Conservation (phyloP, 345 rosid genomes). For the Gossypium herbaceum region DNA sequence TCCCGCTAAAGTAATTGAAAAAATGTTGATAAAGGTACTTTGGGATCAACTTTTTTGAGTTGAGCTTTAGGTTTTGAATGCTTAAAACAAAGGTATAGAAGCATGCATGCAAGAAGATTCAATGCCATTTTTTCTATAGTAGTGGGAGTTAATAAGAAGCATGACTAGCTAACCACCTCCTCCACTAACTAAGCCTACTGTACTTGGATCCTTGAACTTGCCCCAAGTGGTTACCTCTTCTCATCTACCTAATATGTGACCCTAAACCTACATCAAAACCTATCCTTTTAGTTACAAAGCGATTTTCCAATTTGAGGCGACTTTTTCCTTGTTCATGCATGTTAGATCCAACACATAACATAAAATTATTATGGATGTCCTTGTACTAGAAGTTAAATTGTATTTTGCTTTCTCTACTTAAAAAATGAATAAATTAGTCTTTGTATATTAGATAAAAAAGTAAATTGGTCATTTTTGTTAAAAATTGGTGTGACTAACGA, state of each 20-base stretch:
- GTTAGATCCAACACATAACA: constrained; percentile 14
- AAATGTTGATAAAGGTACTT: not conserved
- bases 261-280: constrained; percentile 27
- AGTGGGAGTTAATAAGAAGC: constrained; percentile 7
- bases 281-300: constrained; percentile 22
- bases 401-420: no score
- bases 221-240: constrained; percentile 40
- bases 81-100: not conserved
- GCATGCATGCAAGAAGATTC: not conserved
- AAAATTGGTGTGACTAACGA: no score
- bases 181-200: constrained; percentile 30
- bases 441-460: no score
- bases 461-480: no score
- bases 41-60: not conserved
- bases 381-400: no score
- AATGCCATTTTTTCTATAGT: not conserved
- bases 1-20: not conserved
- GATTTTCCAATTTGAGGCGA: not conserved
- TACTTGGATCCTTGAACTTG: constrained; percentile 63
- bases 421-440: no score
- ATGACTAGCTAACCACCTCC: constrained; percentile 18
- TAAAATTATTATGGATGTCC: no score
- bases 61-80: not conserved
- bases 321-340: constrained; percentile 39
- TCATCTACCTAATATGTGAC: constrained; percentile 32